These are phyloP conservation scores for Fraxinus nigra DNA, from an alignment of 305 asterid species.

Conservation along the genomic window DNA sequence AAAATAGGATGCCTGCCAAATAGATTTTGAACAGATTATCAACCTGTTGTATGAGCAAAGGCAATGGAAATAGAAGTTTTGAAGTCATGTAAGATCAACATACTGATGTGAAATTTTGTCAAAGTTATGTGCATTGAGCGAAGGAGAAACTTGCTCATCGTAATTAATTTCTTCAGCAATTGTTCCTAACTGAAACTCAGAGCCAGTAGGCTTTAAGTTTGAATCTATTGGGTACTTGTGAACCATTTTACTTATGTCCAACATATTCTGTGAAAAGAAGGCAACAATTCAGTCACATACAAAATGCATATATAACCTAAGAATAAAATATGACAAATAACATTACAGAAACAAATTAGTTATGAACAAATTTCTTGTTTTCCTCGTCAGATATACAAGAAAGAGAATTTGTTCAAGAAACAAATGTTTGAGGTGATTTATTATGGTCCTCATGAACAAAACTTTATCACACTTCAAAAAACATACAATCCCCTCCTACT, in stretches of 20 bases:
- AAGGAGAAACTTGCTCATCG: constrained; percentile 66
- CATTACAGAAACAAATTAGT: neutral
- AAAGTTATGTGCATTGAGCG: constrained; percentile 59
- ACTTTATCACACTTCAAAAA: neutral
- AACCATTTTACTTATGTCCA: constrained; percentile 82
- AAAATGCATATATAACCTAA: neutral
- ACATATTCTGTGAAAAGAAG: constrained; percentile 65
- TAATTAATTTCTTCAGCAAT: constrained; percentile 55
- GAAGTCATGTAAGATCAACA: constrained; percentile 31
- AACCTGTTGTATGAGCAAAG: neutral
- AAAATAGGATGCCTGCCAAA: constrained; percentile 67
- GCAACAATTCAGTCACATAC: constrained; percentile 20
- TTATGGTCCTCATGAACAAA: neutral
- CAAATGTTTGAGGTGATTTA: neutral
- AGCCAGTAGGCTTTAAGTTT: constrained; percentile 70
- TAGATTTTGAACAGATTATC: constrained; percentile 8
- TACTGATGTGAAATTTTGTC: constrained; percentile 81
- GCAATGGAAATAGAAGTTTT: neutral
- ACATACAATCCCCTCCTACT: neutral
- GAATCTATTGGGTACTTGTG: constrained; percentile 77
- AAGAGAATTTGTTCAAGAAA: neutral
- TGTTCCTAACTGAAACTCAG: constrained; percentile 70
- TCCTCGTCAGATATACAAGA: neutral
- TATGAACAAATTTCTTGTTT: neutral
- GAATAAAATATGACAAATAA: neutral